Percentiles rank a stretch among this genome's conserved stretches.
Conservation (phyloP, 2,329 filamentous ascomycete species). For the Aspergillus flavus region DNA sequence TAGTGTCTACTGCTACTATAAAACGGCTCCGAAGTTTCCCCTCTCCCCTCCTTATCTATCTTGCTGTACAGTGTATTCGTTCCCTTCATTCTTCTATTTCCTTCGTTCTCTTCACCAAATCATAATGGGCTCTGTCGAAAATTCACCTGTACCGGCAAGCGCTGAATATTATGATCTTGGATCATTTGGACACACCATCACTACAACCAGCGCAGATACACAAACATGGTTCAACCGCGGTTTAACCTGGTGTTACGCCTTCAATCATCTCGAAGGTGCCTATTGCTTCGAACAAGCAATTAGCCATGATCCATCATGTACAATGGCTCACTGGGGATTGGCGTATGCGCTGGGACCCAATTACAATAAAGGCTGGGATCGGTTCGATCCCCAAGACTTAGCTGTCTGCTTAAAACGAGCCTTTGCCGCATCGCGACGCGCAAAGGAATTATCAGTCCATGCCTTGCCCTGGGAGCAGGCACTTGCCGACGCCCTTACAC, state of each 20-base stretch:
- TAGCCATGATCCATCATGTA: constrained; percentile 44
- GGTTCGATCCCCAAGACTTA: constrained; percentile 49
- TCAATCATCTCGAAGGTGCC: constrained; percentile 74
- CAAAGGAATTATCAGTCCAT: constrained; percentile 39
- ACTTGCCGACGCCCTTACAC: constrained; percentile 63
- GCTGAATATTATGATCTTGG: constrained; percentile 59
- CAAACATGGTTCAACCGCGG: constrained; percentile 73
- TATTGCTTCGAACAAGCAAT: constrained; percentile 50
- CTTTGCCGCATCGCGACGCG: constrained; percentile 48
- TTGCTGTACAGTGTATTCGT: background rate
- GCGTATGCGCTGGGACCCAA: constrained; percentile 55
- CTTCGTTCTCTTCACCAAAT: too few species aligned
- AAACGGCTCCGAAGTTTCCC: background rate
- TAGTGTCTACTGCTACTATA: background rate
- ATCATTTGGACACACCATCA: constrained; percentile 58
- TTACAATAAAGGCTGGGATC: constrained; percentile 57
- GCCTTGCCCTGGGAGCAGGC: constrained; percentile 59
- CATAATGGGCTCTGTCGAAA: background rate
- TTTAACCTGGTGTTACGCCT: constrained; percentile 72
- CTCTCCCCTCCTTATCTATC: background rate
- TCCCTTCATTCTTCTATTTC: too few species aligned
- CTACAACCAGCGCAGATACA: constrained; percentile 53
- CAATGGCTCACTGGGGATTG: constrained; percentile 54
- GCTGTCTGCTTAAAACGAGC: constrained; percentile 48
- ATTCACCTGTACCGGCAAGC: constrained; percentile 16